A percentile compares a stretch with the other conserved stretches of the same genome.
These are phyloP conservation scores for Skeletonema menzelii DNA, from an alignment of 108 stramenopile genomes.

Conservation along the genomic window DNA sequence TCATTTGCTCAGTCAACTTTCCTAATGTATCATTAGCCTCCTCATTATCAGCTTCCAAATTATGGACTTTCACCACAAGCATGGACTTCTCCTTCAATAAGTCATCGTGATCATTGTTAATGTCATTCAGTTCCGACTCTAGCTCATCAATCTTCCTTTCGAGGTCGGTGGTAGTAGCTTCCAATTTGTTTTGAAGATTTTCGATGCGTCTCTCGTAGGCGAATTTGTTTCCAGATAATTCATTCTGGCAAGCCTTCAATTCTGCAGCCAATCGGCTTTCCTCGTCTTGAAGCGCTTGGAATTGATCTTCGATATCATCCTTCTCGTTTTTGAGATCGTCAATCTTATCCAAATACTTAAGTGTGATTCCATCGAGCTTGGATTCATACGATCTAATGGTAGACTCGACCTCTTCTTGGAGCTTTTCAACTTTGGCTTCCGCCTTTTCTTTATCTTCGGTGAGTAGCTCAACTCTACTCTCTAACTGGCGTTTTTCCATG, in stretches of 20 bases:
- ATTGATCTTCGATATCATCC: conserved; percentile 34
- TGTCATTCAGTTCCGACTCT: conserved; percentile 34
- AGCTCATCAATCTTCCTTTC: conserved; percentile 43
- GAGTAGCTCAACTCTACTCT: conserved; percentile 37
- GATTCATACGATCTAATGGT: conserved; percentile 37
- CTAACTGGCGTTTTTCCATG: conserved; percentile 31
- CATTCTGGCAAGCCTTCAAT: conserved; percentile 24
- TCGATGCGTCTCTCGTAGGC: conserved; percentile 46
- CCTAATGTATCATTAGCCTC: conserved; percentile 41
- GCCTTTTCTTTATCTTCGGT: conserved; percentile 41
- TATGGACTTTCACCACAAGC: conserved; percentile 21
- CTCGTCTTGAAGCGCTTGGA: conserved; percentile 32
- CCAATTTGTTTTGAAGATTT: conserved; percentile 44
- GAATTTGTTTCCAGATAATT: conserved; percentile 42
- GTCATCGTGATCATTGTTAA: conserved; percentile 36
- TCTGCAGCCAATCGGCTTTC: conserved; percentile 13
- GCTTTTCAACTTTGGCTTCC: conserved; percentile 19
- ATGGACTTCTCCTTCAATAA: conserved; percentile 35
- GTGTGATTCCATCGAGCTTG: conserved; percentile 44
- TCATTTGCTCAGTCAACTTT: conserved; percentile 40
- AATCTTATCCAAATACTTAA: conserved; percentile 45
- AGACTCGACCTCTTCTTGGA: conserved; percentile 35
- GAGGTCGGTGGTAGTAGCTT: conserved; percentile 20
- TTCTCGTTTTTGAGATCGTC: conserved; percentile 40
- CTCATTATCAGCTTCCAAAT: conserved; percentile 39